Evolutionary conservation across 176 grass and related monocot genomes (phyloP).

Genomic region (Oryza meridionalis): DNA sequence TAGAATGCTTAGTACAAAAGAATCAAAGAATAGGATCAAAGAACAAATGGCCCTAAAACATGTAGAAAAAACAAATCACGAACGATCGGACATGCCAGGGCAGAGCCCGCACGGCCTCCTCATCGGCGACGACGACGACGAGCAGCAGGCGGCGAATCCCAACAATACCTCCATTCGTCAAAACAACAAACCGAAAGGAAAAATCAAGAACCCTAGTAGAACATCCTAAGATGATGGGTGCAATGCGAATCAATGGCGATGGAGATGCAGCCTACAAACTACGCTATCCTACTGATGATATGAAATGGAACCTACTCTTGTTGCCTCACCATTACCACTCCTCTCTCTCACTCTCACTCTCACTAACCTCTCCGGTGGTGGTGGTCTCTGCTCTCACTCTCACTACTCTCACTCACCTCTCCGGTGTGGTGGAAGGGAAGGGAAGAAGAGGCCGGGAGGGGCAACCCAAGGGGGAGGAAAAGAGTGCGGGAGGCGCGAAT

Average conservation of each 20-base stretch:
- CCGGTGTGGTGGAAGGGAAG: too few species aligned
- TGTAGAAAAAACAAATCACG: background rate
- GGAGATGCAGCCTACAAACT: constrained; percentile 34
- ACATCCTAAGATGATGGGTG: background rate
- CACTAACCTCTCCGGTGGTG: background rate
- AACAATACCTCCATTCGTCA: constrained; percentile 33
- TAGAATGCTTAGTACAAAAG: constrained; percentile 75
- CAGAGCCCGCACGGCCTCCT: constrained; percentile 52
- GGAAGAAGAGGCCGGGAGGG: constrained; percentile 47
- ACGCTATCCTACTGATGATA: constrained; percentile 43
- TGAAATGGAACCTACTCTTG: background rate
- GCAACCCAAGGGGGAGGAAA: constrained; percentile 31
- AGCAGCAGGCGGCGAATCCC: constrained; percentile 37
- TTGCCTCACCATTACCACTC: constrained; percentile 52
- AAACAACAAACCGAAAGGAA: background rate
- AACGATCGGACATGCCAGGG: constrained; percentile 47
- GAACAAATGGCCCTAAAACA: constrained; percentile 49
- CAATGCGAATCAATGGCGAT: background rate
- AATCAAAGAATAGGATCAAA: constrained; percentile 79
- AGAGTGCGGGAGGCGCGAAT: constrained; percentile 36
- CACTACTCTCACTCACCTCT: background rate
- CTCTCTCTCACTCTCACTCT: constrained; percentile 1
- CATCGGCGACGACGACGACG: constrained; percentile 23
- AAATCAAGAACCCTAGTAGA: background rate
- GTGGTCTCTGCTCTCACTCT: constrained; percentile 31